Base-by-base conservation (phyloP, 345 rosid genomes). In the Camelina laxa region DNA sequence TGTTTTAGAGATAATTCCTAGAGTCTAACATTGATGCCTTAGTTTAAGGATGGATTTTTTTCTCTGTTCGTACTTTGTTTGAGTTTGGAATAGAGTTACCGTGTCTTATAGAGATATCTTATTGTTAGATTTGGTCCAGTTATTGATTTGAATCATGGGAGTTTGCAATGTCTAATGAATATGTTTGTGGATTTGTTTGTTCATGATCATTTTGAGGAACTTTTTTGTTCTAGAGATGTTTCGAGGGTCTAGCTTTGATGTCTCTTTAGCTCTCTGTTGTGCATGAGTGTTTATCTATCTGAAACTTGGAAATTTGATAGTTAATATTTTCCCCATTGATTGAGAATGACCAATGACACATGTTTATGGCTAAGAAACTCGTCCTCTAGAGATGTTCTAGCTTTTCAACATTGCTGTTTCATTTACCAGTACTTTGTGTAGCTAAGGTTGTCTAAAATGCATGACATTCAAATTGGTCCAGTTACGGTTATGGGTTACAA, bases 1-100 rank as follows among this genome's bases (percentile, higher is more conserved):
- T 56, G 35, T 36, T 38, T 8, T 69, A 68, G 50, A 42, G 54
- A n/a, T 53, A n/a, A 22, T 69, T 27, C 38, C 5, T 38, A 45
- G 55, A 64, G 38, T 42, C 48, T 20, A 19, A 21, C 22, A 16
- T 48, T 24, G 47, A 36, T 50, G 45, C 62, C 17, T 69, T 39
- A 12, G n/a, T 51, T 30, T 54, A 19, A 31, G 42, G 48, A 36
- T 45, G 15, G 2, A 1, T n/a, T n/a, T 59, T 7, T 38, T 10
- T 9, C 15, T 24, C 2, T 24, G 2, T 17, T 17, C 11, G 15
- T 72, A 51, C 20, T 30, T 30, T 53, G 21, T 21, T 64, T 54
- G 27, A 9, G 31, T 19, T 30, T 30, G 65, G 38, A 51, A 17
- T 19, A n/a, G 35, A 48, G 31, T 12, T 5, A 49, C 4, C 4